These are phyloP conservation scores for Huntiella bhutanensis DNA, from an alignment of 2,329 filamentous ascomycete genomes.

Conservation along the genomic window DNA sequence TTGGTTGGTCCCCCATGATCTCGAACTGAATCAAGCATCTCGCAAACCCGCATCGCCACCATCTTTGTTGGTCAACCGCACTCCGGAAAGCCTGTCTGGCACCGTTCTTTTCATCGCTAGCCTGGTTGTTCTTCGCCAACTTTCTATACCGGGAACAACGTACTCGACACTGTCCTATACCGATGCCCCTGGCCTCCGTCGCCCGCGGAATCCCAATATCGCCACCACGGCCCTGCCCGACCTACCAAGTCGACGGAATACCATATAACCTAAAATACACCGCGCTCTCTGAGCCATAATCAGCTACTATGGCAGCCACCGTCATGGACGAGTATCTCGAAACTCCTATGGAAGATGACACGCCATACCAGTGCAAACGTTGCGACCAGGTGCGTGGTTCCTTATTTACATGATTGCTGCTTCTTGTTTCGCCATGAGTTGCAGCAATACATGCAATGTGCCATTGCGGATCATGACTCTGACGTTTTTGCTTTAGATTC, in stretches of 20 bases:
- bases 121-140: too few relatives aligned
- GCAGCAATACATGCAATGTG: too few relatives aligned
- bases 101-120: not conserved
- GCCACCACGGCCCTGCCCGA: not conserved
- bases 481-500: slow-evolving; percentile 40
- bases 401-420: not conserved
- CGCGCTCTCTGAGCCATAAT: not conserved
- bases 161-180: too few relatives aligned
- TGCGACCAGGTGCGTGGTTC: slow-evolving; percentile 57
- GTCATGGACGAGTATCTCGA: slow-evolving; percentile 44
- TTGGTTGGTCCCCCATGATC: too few relatives aligned
- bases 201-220: not conserved
- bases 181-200: too few relatives aligned
- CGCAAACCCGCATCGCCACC: not conserved
- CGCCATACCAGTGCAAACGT: slow-evolving; percentile 77
- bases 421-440: too few relatives aligned
- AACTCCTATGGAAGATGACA: slow-evolving; percentile 54
- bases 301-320: slow-evolving; percentile 23
- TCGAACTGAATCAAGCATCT: too few relatives aligned
- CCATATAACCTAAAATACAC: not conserved
- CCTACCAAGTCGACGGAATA: not conserved
- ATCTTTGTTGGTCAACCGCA: not conserved
- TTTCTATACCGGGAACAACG: too few relatives aligned
- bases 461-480: slow-evolving; percentile 1
- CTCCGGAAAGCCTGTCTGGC: not conserved